Percentiles rank a stretch among this genome's conserved stretches.
phyloP scores from a whole-genome alignment of 2,329 filamentous ascomycete species.

The Epichloe coenophiala region DNA sequence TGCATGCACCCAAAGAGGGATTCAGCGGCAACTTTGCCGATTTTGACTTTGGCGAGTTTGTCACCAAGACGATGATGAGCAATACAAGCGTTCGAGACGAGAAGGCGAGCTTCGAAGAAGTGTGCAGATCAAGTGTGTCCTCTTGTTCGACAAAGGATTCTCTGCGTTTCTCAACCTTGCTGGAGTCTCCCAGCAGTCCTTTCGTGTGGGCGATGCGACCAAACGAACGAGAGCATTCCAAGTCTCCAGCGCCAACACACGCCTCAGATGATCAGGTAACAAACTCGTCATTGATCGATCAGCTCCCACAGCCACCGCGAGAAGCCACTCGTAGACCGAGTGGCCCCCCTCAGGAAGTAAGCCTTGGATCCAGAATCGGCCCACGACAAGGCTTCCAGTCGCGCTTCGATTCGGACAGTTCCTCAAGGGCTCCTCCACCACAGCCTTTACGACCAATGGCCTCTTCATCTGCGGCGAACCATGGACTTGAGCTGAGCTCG shows the following conservation, averaged over 20 bases:
- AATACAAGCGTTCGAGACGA: background rate
- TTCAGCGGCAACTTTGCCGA: constrained; percentile 24
- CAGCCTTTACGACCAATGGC: constrained; percentile 11
- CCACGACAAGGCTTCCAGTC: constrained; percentile 11
- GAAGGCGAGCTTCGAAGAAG: background rate
- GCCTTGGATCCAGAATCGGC: background rate
- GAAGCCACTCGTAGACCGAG: background rate
- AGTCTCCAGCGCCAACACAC: background rate
- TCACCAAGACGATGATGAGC: constrained; percentile 9
- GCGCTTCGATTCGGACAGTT: constrained; percentile 12
- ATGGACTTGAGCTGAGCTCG: constrained; percentile 3
- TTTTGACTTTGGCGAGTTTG: constrained; percentile 24
- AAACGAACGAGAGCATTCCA: constrained; percentile 7
- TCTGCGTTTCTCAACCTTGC: background rate
- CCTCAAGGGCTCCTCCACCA: constrained; percentile 10
- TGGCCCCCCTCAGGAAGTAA: background rate
- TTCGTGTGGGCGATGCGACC: background rate
- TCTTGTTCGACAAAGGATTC: background rate
- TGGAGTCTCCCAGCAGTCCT: background rate
- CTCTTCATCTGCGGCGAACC: constrained; percentile 10
- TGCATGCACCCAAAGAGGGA: constrained; percentile 16
- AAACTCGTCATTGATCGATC: constrained; percentile 3
- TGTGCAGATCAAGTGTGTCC: background rate
- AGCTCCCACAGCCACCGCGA: constrained; percentile 2
- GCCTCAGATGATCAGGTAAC: background rate